A percentile compares a stretch with the other conserved stretches of the same genome.
These are phyloP conservation scores for Teunomyces stri DNA, from an alignment of 805 yeast species.

Conservation along the genomic window DNA sequence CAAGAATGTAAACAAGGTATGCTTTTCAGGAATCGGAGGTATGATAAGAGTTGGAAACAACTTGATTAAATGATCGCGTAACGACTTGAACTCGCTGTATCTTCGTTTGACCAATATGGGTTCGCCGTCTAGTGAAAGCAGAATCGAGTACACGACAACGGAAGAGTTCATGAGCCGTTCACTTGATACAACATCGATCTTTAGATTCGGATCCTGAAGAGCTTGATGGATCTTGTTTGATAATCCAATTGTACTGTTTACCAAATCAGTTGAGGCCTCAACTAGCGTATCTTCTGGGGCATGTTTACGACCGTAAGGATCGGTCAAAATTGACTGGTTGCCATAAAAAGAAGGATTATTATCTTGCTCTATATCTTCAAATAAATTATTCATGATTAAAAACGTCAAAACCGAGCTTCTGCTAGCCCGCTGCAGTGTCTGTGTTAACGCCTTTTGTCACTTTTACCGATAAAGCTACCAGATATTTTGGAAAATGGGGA, in stretches of 20 bases:
- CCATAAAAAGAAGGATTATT: constrained; percentile 45
- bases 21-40: constrained; percentile 48
- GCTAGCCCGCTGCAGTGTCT: neutral
- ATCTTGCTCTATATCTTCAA: constrained; percentile 44
- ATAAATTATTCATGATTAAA: constrained; percentile 14
- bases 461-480: neutral
- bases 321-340: constrained; percentile 26
- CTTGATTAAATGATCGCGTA: constrained; percentile 35
- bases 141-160: constrained; percentile 40
- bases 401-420: neutral
- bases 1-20: constrained; percentile 44
- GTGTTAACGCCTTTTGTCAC: neutral
- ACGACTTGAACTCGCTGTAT: constrained; percentile 43
- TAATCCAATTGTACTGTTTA: constrained; percentile 28
- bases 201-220: constrained; percentile 25
- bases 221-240: constrained; percentile 30
- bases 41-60: constrained; percentile 40
- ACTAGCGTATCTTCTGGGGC: constrained; percentile 1
- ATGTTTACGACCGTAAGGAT: constrained; percentile 22
- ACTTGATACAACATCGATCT: constrained; percentile 31
- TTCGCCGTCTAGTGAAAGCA: constrained; percentile 17
- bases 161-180: constrained; percentile 34
- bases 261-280: constrained; percentile 14
- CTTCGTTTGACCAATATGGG: constrained; percentile 39
- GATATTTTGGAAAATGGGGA: neutral